phyloP scores from a whole-genome alignment of 2,329 filamentous ascomycete genomes.

The Talaromyces funiculosus region DNA sequence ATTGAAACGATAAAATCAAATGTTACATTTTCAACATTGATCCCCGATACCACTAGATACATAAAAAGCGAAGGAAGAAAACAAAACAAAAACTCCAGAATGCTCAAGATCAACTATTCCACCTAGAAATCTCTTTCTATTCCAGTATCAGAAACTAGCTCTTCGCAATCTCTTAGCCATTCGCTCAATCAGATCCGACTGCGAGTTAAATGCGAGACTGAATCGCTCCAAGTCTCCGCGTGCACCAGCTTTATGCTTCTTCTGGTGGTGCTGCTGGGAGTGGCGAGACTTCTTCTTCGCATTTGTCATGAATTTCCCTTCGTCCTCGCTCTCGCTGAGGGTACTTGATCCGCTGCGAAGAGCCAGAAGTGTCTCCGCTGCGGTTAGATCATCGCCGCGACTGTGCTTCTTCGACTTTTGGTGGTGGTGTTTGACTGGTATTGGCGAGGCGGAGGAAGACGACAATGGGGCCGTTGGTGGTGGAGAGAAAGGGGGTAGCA shows the following conservation, averaged over 20 bases:
- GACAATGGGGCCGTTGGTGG: neutral
- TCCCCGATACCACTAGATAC: neutral
- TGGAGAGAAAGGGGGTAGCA: neutral
- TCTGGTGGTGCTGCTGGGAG: neutral
- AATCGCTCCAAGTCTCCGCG: neutral
- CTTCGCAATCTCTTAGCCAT: conserved; percentile 8
- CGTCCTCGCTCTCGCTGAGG: neutral
- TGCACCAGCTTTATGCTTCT: neutral
- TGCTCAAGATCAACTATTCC: neutral
- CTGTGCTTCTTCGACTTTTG: neutral
- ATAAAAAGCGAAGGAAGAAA: neutral
- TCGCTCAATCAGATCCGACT: neutral
- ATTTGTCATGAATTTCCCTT: neutral
- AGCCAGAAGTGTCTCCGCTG: conserved; percentile 8
- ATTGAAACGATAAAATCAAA: neutral
- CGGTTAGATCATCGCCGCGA: neutral
- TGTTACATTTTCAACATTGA: neutral
- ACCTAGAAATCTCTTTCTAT: neutral
- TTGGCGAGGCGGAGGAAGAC: conserved; percentile 2
- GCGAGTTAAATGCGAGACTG: neutral
- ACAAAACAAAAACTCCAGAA: neutral
- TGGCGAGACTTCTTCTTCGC: neutral
- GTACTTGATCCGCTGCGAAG: conserved; percentile 12
- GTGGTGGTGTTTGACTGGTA: neutral
- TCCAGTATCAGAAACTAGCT: conserved; percentile 10